Evolutionary conservation across 2,329 filamentous ascomycete species (phyloP), one percentile per base, ranked within the genome.

Genomic region (Pyricularia sp.): DNA sequence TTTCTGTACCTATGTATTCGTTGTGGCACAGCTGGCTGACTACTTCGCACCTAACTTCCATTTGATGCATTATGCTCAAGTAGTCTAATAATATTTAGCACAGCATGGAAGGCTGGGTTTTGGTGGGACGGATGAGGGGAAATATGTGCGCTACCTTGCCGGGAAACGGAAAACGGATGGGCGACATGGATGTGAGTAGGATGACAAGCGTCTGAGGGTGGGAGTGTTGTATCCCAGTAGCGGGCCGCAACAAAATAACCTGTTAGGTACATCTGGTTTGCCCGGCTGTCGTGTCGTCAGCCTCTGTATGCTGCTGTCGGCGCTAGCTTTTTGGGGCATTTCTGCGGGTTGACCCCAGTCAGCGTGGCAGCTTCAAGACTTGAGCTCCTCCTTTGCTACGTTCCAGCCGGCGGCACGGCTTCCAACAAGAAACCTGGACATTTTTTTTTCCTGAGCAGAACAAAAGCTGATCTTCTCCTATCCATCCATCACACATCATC

Each of bases 101-200:
- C 10, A 57, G 53, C n/a, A 57, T 26, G 53, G 28, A 57, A 57
- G 24, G 53, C 53, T 24, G n/a, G n/a, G n/a, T 28, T 57, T 57
- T 57, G 55, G 55, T 59, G 55, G 55, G 24, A 59, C 55, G 55
- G 55, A 59, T 59, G 55, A 59, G 55, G 55, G 55, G 55, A 59
- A 59, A 59, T 13, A 28, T 28, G 12, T 59, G 24, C 30, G 26
- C 55, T 28, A 59, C 28, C 55, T 59, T 59, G 26, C 55, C 55
- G 55, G 13, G 3, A 57, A 57, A 57, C 10, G 22, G 24, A 28
- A 59, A 57, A 26, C 26, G 53, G 53, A 57, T 12, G 24, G 55
- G 12, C 55, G 53, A 24, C 22, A 57, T 57, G 53, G 53, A 57
- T 57, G 53, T 13, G 53, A 57, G 53, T 13, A 16, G 24, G 22